These are phyloP conservation scores for Phlegmacium glaucopus DNA, from an alignment of 768 basidiomycete species.

Conservation along the genomic window DNA sequence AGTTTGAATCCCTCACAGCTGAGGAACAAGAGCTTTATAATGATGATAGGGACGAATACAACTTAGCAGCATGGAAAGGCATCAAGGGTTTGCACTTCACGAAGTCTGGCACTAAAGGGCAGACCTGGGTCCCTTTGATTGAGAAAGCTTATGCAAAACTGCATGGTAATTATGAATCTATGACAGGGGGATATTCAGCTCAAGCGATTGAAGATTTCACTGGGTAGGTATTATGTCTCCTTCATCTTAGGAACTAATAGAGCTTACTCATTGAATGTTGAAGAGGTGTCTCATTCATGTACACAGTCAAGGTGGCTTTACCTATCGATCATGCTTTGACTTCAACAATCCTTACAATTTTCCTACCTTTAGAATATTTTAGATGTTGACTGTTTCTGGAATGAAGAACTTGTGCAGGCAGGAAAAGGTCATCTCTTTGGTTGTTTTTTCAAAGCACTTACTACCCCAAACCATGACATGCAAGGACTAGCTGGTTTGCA, in stretches of 20 bases:
- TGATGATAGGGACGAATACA: constrained; percentile 37
- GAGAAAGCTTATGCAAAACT: constrained; percentile 51
- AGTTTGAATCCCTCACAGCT: constrained; percentile 35
- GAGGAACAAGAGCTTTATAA: constrained; percentile 39
- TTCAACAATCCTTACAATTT: background rate
- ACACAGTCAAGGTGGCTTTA: constrained; percentile 26
- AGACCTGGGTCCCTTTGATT: constrained; percentile 46
- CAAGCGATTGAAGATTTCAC: constrained; percentile 53
- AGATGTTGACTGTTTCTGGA: constrained; percentile 46
- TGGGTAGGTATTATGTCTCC: constrained; percentile 29
- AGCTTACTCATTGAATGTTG: background rate
- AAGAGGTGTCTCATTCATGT: constrained; percentile 37
- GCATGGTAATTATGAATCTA: constrained; percentile 38
- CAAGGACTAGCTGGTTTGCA: constrained; percentile 32
- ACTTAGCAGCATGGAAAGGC: constrained; percentile 30
- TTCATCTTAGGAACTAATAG: background rate
- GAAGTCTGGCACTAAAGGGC: constrained; percentile 32
- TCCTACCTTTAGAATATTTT: constrained; percentile 36
- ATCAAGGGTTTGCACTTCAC: constrained; percentile 39
- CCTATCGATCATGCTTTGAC: background rate
- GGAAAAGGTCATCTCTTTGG: constrained; percentile 44
- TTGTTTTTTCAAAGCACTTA: constrained; percentile 32
- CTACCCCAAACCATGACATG: constrained; percentile 4
- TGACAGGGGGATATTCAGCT: constrained; percentile 31
- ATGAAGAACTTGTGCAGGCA: constrained; percentile 42